phyloP scores from a whole-genome alignment of 352 stramenopile species.

The Phytophthora syringae region DNA sequence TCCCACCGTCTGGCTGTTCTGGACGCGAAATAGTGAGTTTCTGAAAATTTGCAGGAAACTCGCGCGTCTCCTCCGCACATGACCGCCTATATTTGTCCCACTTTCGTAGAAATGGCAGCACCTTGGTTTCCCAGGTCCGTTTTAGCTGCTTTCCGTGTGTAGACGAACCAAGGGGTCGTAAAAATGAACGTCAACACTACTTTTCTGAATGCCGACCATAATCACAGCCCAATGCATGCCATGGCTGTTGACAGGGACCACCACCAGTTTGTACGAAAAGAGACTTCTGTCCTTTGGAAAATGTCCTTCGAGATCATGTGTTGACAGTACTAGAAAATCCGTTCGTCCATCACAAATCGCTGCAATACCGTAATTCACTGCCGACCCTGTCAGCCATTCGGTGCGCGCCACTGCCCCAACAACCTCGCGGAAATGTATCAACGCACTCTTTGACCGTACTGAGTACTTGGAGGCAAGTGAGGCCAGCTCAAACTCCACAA shows the following conservation, averaged over 20 bases:
- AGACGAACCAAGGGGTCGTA: neutral
- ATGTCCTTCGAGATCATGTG: constrained; percentile 4
- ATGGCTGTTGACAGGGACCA: neutral
- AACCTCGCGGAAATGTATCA: neutral
- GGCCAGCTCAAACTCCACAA: neutral
- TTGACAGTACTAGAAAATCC: neutral
- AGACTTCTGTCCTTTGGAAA: constrained; percentile 2
- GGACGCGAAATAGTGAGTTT: neutral
- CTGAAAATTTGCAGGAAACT: neutral
- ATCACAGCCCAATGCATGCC: neutral
- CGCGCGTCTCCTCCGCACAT: neutral
- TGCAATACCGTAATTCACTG: neutral
- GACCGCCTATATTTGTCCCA: neutral
- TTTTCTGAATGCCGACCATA: neutral
- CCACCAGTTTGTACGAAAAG: constrained; percentile 5
- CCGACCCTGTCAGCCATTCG: constrained; percentile 1
- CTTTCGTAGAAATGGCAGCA: neutral
- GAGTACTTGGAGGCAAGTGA: neutral
- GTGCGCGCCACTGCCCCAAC: neutral
- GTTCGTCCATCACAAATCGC: constrained; percentile 1
- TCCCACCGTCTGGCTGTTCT: neutral
- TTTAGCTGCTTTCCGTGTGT: neutral
- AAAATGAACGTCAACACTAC: neutral
- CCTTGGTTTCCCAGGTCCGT: neutral
- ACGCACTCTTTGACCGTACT: neutral